Evolutionary conservation across 140 eudicot species (phyloP).

Genomic region (Flaveria floridana): DNA sequence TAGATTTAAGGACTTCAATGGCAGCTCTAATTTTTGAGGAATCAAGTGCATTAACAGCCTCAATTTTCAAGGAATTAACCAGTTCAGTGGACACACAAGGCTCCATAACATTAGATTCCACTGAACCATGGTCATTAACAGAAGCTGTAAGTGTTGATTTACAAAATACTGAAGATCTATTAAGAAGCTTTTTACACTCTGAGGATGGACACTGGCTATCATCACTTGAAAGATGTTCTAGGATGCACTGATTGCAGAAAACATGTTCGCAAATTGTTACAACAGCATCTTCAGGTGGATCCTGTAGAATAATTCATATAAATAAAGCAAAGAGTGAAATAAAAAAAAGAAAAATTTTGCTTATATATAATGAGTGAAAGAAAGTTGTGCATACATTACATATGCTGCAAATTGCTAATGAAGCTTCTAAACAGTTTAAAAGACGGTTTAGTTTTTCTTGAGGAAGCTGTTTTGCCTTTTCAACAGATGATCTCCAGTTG

Average conservation of each 20-base stretch:
- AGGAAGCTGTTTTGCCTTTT: conserved; percentile 69
- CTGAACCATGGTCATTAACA: conserved; percentile 35
- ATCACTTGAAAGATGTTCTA: conserved; percentile 52
- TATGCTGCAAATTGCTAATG: conserved; percentile 79
- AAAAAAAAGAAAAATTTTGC: not conserved
- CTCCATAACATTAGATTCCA: conserved; percentile 35
- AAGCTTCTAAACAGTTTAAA: conserved; percentile 74
- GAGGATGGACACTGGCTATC: conserved; percentile 53
- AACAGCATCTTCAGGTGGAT: conserved; percentile 64
- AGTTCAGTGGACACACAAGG: conserved; percentile 33
- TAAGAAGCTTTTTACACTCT: conserved; percentile 47
- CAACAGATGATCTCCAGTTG: conserved; percentile 47
- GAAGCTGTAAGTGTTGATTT: conserved; percentile 43
- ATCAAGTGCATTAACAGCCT: conserved; percentile 54
- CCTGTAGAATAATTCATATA: conserved; percentile 34
- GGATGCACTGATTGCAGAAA: conserved; percentile 65
- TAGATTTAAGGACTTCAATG: conserved; percentile 57
- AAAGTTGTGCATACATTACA: conserved; percentile 58
- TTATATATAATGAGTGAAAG: conserved; percentile 8
- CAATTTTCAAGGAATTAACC: conserved; percentile 61
- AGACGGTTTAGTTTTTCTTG: conserved; percentile 52
- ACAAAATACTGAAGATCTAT: conserved; percentile 40
- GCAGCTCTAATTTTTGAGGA: conserved; percentile 88
- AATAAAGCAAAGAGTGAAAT: conserved; percentile 1
- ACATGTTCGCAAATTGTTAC: conserved; percentile 65